Base-by-base conservation (phyloP, 345 rosid genomes). In the Aethionema arabicum region DNA sequence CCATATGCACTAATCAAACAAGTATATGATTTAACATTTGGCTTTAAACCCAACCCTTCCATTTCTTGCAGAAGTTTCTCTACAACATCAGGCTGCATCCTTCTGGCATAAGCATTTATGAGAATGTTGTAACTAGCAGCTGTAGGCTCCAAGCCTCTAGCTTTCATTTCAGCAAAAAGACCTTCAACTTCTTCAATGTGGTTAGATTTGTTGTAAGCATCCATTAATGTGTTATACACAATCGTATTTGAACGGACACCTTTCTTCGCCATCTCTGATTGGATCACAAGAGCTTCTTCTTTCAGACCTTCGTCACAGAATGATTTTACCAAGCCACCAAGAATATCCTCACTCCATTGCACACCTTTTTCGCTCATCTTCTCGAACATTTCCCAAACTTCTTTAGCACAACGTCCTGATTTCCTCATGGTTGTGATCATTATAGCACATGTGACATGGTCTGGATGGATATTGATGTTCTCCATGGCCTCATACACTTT, bases 131-230 rank as follows among this genome's bases (percentile, higher is more conserved):
- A 92, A 11, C 84, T 82, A 0, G 80, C 79, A 62, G 75, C 43
- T 0, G 92, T 80, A 7, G 92, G 92, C 66, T 64, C 63, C 44
- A 85, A 69, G 66, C 93, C 82, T 77, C 80, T 89, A 21, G 59
- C 61, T 69, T 73, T 83, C 87, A 92, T 78, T 73, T 88, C 98
- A 21, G 80, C 56, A 16, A 82, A 85, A 43, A 92, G 82, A 39
- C 93, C 96, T 78, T 92, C 98, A 12, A 82, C 89, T 79, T 86
- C 93, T 72, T 86, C 96, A 8, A 86, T 72, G 56, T 72, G 86
- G 70, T 83, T 77, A 39, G 84, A 82, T 70, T 86, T 86, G 64
- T 80, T 66, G 63, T 77, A 87, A 56, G 96, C 92, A 75, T 86
- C 86, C 89, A 92, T 92, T 53, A 89, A 61, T 8, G 87, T 86